Evolutionary conservation across 2,329 filamentous ascomycete species (phyloP).

Genomic region (Diaporthe australafricana): DNA sequence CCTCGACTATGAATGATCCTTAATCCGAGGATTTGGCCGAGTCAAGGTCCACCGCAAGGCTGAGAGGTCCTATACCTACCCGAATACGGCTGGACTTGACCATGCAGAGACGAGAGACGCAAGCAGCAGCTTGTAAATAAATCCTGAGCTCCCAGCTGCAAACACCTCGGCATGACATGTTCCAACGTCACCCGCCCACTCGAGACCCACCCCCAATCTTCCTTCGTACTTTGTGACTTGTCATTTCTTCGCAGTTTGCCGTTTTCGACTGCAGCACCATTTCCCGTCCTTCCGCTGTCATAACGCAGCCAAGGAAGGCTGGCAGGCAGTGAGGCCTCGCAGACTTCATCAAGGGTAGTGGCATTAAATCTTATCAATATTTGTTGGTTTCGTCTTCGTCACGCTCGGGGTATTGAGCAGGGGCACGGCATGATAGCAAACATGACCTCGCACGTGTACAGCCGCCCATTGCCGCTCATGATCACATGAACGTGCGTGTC

Average conservation of each 20-base stretch:
- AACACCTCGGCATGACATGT: no score
- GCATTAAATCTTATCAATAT: conserved; percentile 10
- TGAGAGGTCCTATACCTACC: background rate
- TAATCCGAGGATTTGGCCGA: background rate
- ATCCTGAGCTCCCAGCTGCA: background rate
- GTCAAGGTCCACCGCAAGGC: background rate
- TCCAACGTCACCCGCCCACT: background rate
- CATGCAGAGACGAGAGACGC: no score
- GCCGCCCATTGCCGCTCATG: background rate
- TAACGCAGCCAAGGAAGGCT: background rate
- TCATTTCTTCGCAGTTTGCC: background rate
- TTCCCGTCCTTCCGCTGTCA: background rate
- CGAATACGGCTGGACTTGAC: no score
- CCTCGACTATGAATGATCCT: background rate
- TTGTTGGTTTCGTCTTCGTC: background rate
- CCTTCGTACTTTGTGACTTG: background rate
- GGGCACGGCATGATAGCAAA: background rate
- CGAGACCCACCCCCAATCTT: background rate
- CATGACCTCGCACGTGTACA: background rate
- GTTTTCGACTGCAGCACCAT: background rate
- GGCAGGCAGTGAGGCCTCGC: background rate
- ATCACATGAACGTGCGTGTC: background rate
- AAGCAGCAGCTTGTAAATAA: background rate
- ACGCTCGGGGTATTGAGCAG: background rate
- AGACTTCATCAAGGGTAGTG: background rate